These are phyloP conservation scores for Eutrema heterophyllum DNA, from an alignment of 345 rosid genomes.

Conservation along the genomic window DNA sequence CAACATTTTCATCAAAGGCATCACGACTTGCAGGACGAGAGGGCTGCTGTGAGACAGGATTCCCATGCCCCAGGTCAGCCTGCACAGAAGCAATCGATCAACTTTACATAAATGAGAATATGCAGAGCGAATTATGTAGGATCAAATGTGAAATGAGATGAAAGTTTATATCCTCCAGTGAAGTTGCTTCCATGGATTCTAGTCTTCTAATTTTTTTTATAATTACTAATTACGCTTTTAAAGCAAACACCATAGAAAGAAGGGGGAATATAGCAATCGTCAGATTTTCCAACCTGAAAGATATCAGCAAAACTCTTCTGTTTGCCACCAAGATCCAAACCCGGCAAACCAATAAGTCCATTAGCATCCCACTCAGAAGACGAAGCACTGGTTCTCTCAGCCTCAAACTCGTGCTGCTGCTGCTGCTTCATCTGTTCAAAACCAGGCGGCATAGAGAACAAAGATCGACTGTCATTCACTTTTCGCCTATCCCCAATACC, in stretches of 20 bases:
- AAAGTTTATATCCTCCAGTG: not conserved
- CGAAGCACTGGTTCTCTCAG: constrained; percentile 33
- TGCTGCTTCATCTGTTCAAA: constrained; percentile 54
- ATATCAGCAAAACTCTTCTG: constrained; percentile 82
- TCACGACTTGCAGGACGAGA: constrained; percentile 76
- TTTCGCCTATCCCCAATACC: constrained; percentile 73
- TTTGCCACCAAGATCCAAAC: constrained; percentile 56
- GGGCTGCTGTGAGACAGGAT: constrained; percentile 1
- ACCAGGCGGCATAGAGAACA: constrained; percentile 76
- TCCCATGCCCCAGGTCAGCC: constrained; percentile 52
- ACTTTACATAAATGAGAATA: not conserved
- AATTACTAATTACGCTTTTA: no score
- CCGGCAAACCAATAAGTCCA: constrained; percentile 75
- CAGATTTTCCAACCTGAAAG: constrained; percentile 84
- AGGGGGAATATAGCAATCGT: no score
- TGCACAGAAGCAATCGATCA: constrained; percentile 26
- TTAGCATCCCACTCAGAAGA: constrained; percentile 73
- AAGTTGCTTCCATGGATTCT: not conserved
- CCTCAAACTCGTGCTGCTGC: constrained; percentile 23
- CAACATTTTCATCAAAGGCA: constrained; percentile 61
- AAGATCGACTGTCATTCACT: constrained; percentile 35
- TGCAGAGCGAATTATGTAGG: not conserved
- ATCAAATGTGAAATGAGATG: not conserved
- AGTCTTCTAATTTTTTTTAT: no score
- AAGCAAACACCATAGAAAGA: not conserved